Evolutionary conservation across 441 rosid genomes (phyloP).

Genomic region (Erodium chrysanthum): DNA sequence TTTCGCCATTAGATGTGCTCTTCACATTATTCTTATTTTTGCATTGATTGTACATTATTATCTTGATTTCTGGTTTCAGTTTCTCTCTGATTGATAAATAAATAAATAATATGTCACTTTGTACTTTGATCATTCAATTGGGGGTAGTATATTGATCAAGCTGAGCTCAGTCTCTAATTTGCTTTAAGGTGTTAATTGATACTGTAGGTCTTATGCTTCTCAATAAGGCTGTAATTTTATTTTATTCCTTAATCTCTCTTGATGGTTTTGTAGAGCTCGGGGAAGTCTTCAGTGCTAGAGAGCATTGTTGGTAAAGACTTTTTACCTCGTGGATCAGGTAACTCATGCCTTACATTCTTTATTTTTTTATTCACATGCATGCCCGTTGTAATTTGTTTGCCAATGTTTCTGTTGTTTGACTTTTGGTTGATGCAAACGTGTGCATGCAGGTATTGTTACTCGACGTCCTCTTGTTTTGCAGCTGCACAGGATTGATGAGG

Average conservation of each 20-base stretch:
- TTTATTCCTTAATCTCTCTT: constrained; percentile 1
- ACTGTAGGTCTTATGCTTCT: neutral
- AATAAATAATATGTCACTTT: neutral
- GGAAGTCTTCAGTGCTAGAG: constrained; percentile 90
- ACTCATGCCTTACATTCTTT: constrained; percentile 14
- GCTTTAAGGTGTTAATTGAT: neutral
- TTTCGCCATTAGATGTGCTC: neutral
- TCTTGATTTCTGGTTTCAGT: neutral
- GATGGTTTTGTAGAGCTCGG: constrained; percentile 59
- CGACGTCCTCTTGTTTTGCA: constrained; percentile 92
- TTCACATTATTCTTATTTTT: neutral
- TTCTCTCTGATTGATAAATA: neutral
- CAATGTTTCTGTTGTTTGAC: constrained; percentile 3
- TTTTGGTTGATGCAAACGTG: constrained; percentile 14
- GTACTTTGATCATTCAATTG: neutral
- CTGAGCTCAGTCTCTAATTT: neutral
- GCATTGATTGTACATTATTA: neutral
- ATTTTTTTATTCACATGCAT: no score
- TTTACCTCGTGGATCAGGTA: constrained; percentile 94
- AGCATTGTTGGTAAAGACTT: constrained; percentile 91
- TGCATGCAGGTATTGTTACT: constrained; percentile 75
- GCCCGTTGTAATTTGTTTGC: constrained; percentile 2
- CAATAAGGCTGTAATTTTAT: neutral
- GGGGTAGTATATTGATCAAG: neutral
- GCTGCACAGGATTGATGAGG: constrained; percentile 83